Percentiles rank a stretch among this genome's conserved stretches.
These are phyloP conservation scores for Lophiotrema nucula DNA, from an alignment of 495 filamentous ascomycete species.

Conservation along the genomic window DNA sequence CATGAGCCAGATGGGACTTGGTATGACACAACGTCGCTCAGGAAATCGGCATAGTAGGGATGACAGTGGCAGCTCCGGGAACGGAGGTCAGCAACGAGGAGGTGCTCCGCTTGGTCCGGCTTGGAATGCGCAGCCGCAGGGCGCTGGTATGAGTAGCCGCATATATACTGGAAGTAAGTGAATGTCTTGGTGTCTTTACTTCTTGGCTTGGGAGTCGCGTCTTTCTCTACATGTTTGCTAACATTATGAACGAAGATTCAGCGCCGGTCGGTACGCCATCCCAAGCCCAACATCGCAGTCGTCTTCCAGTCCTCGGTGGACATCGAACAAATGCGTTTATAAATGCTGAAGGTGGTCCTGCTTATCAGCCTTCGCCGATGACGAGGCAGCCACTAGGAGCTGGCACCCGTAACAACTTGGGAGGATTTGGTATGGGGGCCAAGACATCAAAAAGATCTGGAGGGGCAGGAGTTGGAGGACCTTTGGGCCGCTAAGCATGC, in stretches of 20 bases:
- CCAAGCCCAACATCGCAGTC: conserved; percentile 13
- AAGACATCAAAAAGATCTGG: conserved; percentile 7
- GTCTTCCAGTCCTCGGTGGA: conserved; percentile 24
- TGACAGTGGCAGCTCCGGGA: conserved; percentile 51
- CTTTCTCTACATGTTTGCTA: background rate
- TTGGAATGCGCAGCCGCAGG: conserved; percentile 18
- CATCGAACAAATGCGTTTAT: conserved; percentile 11
- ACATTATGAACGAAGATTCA: conserved; percentile 6
- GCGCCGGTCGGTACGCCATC: conserved; percentile 6
- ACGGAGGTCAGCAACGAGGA: conserved; percentile 6
- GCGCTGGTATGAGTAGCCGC: background rate
- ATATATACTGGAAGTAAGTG: background rate
- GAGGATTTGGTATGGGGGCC: conserved; percentile 12
- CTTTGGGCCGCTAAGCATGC: conserved; percentile 10
- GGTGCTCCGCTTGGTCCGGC: conserved; percentile 1
- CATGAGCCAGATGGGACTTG: conserved; percentile 13
- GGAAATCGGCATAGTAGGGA: conserved; percentile 45
- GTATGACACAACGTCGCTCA: conserved; percentile 30
- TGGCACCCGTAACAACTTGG: conserved; percentile 1
- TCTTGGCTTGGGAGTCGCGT: no score
- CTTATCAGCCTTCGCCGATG: conserved; percentile 23
- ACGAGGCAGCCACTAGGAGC: conserved; percentile 19
- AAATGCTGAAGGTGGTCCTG: conserved; percentile 6
- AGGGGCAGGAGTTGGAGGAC: background rate
- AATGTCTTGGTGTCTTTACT: background rate